These are phyloP conservation scores for Lepraria neglecta DNA, from an alignment of 495 filamentous ascomycete species.

Conservation along the genomic window DNA sequence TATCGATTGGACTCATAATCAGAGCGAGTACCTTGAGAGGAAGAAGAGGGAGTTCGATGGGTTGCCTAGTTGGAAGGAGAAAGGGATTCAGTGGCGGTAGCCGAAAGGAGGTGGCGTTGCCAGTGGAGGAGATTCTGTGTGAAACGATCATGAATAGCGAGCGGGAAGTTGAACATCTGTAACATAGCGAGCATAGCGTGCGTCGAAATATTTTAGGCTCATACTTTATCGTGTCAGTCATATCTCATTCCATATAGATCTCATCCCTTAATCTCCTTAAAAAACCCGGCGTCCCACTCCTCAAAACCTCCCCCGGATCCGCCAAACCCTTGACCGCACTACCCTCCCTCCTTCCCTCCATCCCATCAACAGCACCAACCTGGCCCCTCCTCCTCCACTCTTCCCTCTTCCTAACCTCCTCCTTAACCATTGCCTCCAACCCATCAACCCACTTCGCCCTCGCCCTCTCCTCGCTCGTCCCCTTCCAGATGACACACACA, in stretches of 20 bases:
- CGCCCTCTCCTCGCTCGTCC: slow-evolving; percentile 87
- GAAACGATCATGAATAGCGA: too few relatives aligned
- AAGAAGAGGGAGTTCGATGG: slow-evolving; percentile 24
- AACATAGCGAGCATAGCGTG: slow-evolving; percentile 3
- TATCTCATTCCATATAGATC: slow-evolving; percentile 49
- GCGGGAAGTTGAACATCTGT: too few relatives aligned
- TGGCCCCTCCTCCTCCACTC: slow-evolving; percentile 19
- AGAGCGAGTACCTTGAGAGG: slow-evolving; percentile 18
- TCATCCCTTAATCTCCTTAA: slow-evolving; percentile 73
- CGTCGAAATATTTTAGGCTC: background rate
- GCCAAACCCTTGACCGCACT: slow-evolving; percentile 29
- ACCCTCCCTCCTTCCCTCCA: slow-evolving; percentile 11
- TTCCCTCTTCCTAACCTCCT: slow-evolving; percentile 37
- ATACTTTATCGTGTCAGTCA: background rate
- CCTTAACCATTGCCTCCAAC: slow-evolving; percentile 50
- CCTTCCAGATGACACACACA: slow-evolving; percentile 74
- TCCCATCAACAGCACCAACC: slow-evolving; percentile 18
- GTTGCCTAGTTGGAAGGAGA: slow-evolving; percentile 24
- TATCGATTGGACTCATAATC: slow-evolving; percentile 13
- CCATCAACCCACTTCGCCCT: slow-evolving; percentile 73
- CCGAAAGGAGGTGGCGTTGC: too few relatives aligned
- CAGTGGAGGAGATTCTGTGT: too few relatives aligned
- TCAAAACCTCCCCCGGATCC: slow-evolving; percentile 33
- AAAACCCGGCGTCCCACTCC: slow-evolving; percentile 61
- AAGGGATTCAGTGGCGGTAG: slow-evolving; percentile 4